phyloP scores from a whole-genome alignment of 2,329 filamentous ascomycete genomes.

The Venturia pyrina region DNA sequence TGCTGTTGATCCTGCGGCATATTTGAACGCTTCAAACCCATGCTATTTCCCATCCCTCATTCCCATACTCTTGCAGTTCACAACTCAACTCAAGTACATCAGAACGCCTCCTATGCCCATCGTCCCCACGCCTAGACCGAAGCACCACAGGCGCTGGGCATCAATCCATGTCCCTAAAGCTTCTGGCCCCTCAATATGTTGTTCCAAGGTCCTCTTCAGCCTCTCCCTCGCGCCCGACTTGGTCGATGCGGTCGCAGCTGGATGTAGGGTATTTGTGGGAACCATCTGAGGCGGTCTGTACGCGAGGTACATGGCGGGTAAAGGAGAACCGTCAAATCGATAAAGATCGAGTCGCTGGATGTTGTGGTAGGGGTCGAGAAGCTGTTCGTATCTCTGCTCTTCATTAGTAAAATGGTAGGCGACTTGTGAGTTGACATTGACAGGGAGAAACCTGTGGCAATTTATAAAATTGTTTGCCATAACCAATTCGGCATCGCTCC shows the following conservation, averaged over 20 bases:
- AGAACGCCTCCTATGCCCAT: conserved; percentile 38
- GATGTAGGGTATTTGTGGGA: conserved; percentile 56
- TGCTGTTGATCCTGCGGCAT: not conserved
- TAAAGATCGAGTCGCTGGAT: conserved; percentile 54
- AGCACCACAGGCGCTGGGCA: conserved; percentile 41
- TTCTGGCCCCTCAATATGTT: conserved; percentile 31
- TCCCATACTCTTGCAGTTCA: not conserved
- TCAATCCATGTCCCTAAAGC: conserved; percentile 28
- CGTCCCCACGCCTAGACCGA: conserved; percentile 31
- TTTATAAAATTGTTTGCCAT: not conserved
- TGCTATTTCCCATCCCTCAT: not conserved
- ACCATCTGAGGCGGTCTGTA: conserved; percentile 58
- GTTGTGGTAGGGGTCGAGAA: conserved; percentile 51
- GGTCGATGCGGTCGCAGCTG: conserved; percentile 30
- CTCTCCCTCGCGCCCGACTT: conserved; percentile 24
- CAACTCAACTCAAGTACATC: not conserved
- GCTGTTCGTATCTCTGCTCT: conserved; percentile 33
- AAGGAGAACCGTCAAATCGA: conserved; percentile 51
- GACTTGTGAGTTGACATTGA: not conserved
- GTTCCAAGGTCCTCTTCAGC: conserved; percentile 18
- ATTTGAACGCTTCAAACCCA: not conserved
- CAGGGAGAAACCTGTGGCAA: not conserved
- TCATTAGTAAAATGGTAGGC: conserved; percentile 8
- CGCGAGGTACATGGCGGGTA: conserved; percentile 59
- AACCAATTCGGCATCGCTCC: not conserved